Conservation (phyloP, 441 rosid genomes). For the Eutrema salsugineum region DNA sequence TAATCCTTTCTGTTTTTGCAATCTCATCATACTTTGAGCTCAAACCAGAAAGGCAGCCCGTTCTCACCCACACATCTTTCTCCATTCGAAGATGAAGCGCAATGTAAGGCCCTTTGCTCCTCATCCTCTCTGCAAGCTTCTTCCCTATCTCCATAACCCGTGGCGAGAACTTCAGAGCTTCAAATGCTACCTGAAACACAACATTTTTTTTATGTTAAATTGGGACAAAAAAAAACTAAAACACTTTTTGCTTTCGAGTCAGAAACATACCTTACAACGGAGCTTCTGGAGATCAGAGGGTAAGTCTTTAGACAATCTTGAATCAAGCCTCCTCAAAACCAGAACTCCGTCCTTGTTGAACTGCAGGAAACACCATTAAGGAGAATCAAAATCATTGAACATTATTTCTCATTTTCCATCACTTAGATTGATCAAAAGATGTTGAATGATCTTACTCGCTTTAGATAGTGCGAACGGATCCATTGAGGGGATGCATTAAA, state of each 20-base stretch:
- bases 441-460: slow-evolving; percentile 45
- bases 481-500: slow-evolving; percentile 76
- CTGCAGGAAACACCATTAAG: slow-evolving; percentile 38
- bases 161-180: slow-evolving; percentile 73
- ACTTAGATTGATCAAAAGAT: background rate
- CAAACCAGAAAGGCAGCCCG: slow-evolving; percentile 88
- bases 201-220: background rate
- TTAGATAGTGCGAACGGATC: slow-evolving; percentile 86
- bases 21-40: slow-evolving; percentile 70
- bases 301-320: slow-evolving; percentile 88
- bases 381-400: background rate
- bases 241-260: background rate
- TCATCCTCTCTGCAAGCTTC: slow-evolving; percentile 75
- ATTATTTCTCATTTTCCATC: background rate
- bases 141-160: slow-evolving; percentile 67
- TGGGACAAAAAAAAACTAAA: background rate
- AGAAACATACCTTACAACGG: slow-evolving; percentile 73
- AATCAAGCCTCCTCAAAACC: slow-evolving; percentile 85
- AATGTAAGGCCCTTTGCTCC: slow-evolving; percentile 78
- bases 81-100: slow-evolving; percentile 88
- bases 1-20: slow-evolving; percentile 62
- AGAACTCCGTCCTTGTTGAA: slow-evolving; percentile 78
- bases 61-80: slow-evolving; percentile 96
- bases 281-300: slow-evolving; percentile 94
- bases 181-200: slow-evolving; percentile 68